Evolutionary conservation across 2,329 filamentous ascomycete genomes (phyloP).

Genomic region (Dothistroma pini): DNA sequence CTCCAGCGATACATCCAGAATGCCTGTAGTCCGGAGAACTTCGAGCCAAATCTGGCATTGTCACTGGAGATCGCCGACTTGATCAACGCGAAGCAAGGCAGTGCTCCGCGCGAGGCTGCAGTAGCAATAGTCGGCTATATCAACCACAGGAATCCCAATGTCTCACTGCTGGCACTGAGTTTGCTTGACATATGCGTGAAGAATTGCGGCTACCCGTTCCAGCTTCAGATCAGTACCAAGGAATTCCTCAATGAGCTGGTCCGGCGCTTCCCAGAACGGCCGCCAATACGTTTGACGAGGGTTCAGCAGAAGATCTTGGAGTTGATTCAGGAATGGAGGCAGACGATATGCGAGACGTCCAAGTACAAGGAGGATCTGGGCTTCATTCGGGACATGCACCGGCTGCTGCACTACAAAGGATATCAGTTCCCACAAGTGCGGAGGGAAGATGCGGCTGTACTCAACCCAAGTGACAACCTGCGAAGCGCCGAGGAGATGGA

Average conservation of each 20-base stretch:
- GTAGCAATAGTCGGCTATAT: slow-evolving; percentile 89
- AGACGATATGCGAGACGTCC: slow-evolving; percentile 97
- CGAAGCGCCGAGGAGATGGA: slow-evolving; percentile 99
- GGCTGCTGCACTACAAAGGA: slow-evolving; percentile 91
- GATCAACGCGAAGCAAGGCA: slow-evolving; percentile 96
- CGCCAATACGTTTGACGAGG: slow-evolving; percentile 76
- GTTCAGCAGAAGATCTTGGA: slow-evolving; percentile 93
- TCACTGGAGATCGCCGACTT: slow-evolving; percentile 96
- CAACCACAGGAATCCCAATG: slow-evolving; percentile 96
- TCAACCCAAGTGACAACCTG: slow-evolving; percentile 95
- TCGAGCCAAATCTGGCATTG: slow-evolving; percentile 93
- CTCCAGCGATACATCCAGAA: slow-evolving; percentile 94
- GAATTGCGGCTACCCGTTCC: slow-evolving; percentile 99
- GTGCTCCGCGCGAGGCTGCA: slow-evolving; percentile 89
- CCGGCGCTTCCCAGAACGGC: slow-evolving; percentile 88
- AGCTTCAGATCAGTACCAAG: slow-evolving; percentile 97
- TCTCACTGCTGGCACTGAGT: slow-evolving; percentile 80
- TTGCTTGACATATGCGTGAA: slow-evolving; percentile 99
- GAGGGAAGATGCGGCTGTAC: slow-evolving; percentile 87
- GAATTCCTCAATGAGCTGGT: slow-evolving; percentile 99
- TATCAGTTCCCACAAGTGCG: slow-evolving; percentile 93
- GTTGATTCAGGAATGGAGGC: slow-evolving; percentile 95
- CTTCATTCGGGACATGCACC: slow-evolving; percentile 96
- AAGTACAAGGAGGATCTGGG: slow-evolving; percentile 96
- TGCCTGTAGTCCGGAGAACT: slow-evolving; percentile 95